A percentile compares a stretch with the other conserved stretches of the same genome.
These are phyloP conservation scores for Termitomyces sp. DNA, from an alignment of 1,284 basidiomycete species.

Conservation along the genomic window DNA sequence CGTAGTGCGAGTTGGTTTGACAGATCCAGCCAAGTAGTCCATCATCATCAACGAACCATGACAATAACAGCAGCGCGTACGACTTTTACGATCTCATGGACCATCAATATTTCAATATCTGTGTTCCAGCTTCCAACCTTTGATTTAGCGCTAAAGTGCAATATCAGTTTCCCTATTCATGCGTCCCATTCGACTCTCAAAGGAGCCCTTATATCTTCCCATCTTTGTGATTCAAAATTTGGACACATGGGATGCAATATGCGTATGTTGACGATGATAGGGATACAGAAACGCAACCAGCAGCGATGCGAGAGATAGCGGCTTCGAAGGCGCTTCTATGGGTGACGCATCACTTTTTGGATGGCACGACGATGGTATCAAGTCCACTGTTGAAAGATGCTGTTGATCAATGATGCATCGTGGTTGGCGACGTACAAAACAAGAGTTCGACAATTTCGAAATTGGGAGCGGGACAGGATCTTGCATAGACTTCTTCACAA, in stretches of 20 bases:
- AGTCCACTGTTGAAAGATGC: slow-evolving; percentile 12
- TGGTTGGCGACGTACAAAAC: slow-evolving; percentile 18
- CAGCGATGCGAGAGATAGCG: slow-evolving; percentile 33
- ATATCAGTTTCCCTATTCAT: slow-evolving; percentile 21
- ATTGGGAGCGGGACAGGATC: slow-evolving; percentile 5
- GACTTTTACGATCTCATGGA: slow-evolving; percentile 33
- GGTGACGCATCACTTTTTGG: slow-evolving; percentile 20
- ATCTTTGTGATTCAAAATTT: slow-evolving; percentile 33
- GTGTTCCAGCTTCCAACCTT: slow-evolving; percentile 37
- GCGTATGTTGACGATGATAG: slow-evolving; percentile 33
- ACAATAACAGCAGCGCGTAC: neutral
- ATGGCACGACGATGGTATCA: slow-evolving; percentile 5
- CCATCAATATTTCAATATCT: slow-evolving; percentile 36
- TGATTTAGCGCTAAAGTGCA: slow-evolving; percentile 31
- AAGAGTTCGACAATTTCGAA: slow-evolving; percentile 13
- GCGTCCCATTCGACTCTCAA: neutral
- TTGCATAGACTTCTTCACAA: slow-evolving; percentile 10
- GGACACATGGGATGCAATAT: slow-evolving; percentile 31
- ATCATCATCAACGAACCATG: too few species aligned
- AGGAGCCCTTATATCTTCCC: slow-evolving; percentile 24
- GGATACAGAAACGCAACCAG: slow-evolving; percentile 31
- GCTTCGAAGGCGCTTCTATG: slow-evolving; percentile 31
- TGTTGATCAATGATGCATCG: slow-evolving; percentile 17
- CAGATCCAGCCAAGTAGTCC: slow-evolving; percentile 18
- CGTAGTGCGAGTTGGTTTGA: slow-evolving; percentile 29